Conservation (phyloP, 2,329 filamentous ascomycete genomes). For the Cyphellophora europaea region DNA sequence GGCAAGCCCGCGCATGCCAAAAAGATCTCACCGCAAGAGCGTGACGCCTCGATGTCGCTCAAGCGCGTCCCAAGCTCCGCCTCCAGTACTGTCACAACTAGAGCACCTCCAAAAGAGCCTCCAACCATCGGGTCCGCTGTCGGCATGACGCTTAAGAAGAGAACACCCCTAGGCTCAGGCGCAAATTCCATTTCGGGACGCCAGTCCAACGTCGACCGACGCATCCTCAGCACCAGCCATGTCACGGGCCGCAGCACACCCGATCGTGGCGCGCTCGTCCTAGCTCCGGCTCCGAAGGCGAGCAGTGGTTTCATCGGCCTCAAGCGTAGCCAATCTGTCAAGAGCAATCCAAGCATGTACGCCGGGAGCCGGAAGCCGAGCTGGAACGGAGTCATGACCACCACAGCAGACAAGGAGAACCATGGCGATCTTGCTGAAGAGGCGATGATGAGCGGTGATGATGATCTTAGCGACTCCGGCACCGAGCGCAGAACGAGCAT, state of each 20-base stretch:
- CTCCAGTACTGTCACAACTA: slow-evolving; percentile 28
- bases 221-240: slow-evolving; percentile 85
- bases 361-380: slow-evolving; percentile 56
- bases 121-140: slow-evolving; percentile 24
- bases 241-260: slow-evolving; percentile 56
- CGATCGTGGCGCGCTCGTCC: slow-evolving; percentile 27
- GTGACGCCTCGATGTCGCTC: slow-evolving; percentile 39
- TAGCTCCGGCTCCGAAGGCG: slow-evolving; percentile 20
- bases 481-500: slow-evolving; percentile 36
- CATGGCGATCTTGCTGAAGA: slow-evolving; percentile 57
- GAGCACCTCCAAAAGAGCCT: slow-evolving; percentile 24
- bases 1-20: slow-evolving; percentile 44
- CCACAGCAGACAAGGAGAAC: slow-evolving; percentile 50
- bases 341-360: slow-evolving; percentile 42
- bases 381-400: slow-evolving; percentile 46
- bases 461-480: slow-evolving; percentile 40
- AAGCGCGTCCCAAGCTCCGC: slow-evolving; percentile 41
- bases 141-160: slow-evolving; percentile 42
- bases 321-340: slow-evolving; percentile 70
- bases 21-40: slow-evolving; percentile 12
- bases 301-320: slow-evolving; percentile 45
- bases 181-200: slow-evolving; percentile 29
- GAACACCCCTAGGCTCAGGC: slow-evolving; percentile 33
- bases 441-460: slow-evolving; percentile 29
- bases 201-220: slow-evolving; percentile 47